Evolutionary conservation across 2,329 filamentous ascomycete genomes (phyloP), one percentile per base, ranked within the genome.

Genomic region (Tolypocladium guangdongense): DNA sequence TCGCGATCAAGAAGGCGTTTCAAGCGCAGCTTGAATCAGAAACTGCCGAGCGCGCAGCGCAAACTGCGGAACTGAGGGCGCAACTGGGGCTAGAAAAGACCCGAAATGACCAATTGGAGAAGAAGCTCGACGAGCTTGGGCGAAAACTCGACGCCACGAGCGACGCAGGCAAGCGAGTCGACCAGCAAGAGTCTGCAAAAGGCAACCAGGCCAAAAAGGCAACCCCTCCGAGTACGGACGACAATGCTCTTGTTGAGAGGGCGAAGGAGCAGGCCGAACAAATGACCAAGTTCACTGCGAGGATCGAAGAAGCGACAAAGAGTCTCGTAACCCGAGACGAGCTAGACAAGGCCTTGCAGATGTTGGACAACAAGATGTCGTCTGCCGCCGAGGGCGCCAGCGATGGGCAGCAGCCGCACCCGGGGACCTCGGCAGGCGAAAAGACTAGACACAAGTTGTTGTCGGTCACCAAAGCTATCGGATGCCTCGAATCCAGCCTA

Each of bases 71-170:
- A n/a, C 50, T 59, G 20, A 37, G 48, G 22, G 48, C 45, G n/a
- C 50, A 55, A 5, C 43, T 58, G 14, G 32, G 38, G 3, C 18
- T 12, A 2, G 53, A 60, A 45, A 53, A 45, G 22, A 35, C 49
- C 20, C 50, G 51, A 39, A 56, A 49, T 33, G 55, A 59, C 7
- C 52, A 39, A 10, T 57, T 71, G 7, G 61, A 65, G 41, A 54
- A 55, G 10, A 62, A 60, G 33, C 52, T 64, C 8, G 60, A 66
- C 10, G 57, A 65, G 2, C 38, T 60, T 43, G 52, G 52, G 16
- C 33, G 52, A 16, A 56, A 36, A 20, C 32, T 56, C 16, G 59
- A 32, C 20, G 24, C 11, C 30, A 14, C n/a, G 27, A 4, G n/a
- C 12, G 24, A 39, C 7, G 33, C 45, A 8, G 41, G 30, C 36